Conservation (phyloP, 495 filamentous ascomycete genomes). For the Sordaria brevicollis region DNA sequence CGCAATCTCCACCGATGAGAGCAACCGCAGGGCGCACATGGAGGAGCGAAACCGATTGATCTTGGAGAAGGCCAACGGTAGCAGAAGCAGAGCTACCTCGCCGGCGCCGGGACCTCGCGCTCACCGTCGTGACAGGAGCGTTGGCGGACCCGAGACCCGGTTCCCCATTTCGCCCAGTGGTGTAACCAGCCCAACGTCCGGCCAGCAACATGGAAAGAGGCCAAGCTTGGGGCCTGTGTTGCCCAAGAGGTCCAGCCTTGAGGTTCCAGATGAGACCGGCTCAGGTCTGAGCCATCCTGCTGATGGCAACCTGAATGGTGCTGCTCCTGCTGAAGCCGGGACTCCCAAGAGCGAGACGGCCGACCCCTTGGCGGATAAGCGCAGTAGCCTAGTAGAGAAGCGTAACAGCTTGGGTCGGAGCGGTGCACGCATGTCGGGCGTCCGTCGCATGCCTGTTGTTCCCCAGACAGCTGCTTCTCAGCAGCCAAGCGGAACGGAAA, state of each 20-base stretch:
- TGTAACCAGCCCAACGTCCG: constrained; percentile 36
- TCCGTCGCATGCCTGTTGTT: constrained; percentile 26
- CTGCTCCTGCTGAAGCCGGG: constrained; percentile 16
- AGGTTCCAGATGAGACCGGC: constrained; percentile 33
- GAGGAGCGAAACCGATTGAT: constrained; percentile 84
- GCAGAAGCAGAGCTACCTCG: constrained; percentile 60
- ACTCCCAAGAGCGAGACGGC: constrained; percentile 17
- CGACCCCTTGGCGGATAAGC: constrained; percentile 30
- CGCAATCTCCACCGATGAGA: constrained; percentile 92
- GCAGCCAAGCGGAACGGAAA: background rate
- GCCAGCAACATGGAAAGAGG: constrained; percentile 35
- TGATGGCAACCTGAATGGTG: constrained; percentile 32
- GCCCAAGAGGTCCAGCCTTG: constrained; percentile 36
- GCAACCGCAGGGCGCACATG: constrained; percentile 85
- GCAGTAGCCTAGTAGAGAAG: constrained; percentile 31
- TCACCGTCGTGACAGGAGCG: constrained; percentile 69
- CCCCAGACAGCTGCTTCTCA: constrained; percentile 3
- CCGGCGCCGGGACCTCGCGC: constrained; percentile 54
- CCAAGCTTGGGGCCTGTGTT: constrained; percentile 24
- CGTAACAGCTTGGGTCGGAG: constrained; percentile 41
- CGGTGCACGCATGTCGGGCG: constrained; percentile 31
- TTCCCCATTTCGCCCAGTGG: constrained; percentile 77
- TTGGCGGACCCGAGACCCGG: constrained; percentile 65
- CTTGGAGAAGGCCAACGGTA: constrained; percentile 44
- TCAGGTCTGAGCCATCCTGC: constrained; percentile 26